Conservation (phyloP, 768 basidiomycete genomes). For the Hygrocybe coccinea region DNA sequence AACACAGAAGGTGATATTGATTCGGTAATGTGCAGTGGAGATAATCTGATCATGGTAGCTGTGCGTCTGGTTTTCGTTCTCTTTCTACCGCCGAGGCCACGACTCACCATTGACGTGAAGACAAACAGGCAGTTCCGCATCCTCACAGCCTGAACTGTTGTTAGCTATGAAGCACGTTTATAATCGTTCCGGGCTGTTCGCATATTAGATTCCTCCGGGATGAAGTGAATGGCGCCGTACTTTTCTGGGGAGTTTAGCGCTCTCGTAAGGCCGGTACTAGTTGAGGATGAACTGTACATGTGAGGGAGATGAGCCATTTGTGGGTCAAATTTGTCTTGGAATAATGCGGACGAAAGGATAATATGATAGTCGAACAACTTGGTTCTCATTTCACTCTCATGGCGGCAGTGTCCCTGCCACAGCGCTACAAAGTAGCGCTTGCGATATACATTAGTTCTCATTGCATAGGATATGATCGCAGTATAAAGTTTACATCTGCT, state of each 20-base stretch:
- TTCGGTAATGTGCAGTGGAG: conserved; percentile 53
- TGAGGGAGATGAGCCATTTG: too few relatives aligned
- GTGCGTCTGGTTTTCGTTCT: conserved; percentile 27
- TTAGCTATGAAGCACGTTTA: neutral
- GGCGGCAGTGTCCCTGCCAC: too few relatives aligned
- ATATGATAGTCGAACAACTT: too few relatives aligned
- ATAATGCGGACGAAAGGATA: too few relatives aligned
- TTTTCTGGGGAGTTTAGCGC: neutral
- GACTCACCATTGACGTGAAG: neutral
- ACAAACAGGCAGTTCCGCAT: conserved; percentile 24
- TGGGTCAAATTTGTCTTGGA: too few relatives aligned
- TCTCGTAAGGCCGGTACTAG: too few relatives aligned
- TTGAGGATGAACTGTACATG: too few relatives aligned
- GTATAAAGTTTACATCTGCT: conserved; percentile 11
- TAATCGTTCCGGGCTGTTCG: neutral
- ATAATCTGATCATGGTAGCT: conserved; percentile 49
- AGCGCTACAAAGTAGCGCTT: too few relatives aligned
- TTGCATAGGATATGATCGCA: neutral
- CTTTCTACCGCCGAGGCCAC: conserved; percentile 5
- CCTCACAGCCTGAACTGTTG: conserved; percentile 26
- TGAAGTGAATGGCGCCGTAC: neutral
- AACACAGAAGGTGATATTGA: conserved; percentile 16
- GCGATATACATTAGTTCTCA: too few relatives aligned
- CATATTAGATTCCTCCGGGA: neutral
- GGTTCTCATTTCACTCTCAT: too few relatives aligned